Conservation (phyloP, 2,329 filamentous ascomycete genomes). For the Shiraia sp. region DNA sequence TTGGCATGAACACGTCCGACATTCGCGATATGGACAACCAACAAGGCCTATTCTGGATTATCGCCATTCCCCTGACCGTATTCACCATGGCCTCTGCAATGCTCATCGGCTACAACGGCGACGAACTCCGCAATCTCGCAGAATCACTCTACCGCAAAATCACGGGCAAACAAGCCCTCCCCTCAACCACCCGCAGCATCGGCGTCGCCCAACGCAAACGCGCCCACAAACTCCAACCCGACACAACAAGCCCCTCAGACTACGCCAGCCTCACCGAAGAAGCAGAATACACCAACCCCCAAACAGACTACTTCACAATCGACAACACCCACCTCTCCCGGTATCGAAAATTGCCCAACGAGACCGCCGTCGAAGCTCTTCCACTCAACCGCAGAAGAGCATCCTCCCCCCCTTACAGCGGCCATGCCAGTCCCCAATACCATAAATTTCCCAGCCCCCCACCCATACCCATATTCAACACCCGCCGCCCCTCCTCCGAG, state of each 20-base stretch:
- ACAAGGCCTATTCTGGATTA: conserved; percentile 47
- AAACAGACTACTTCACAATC: conserved; percentile 5
- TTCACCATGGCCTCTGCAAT: conserved; percentile 27
- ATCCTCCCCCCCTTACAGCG: too few relatives aligned
- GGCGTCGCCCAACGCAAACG: conserved; percentile 31
- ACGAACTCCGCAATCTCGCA: conserved; percentile 22
- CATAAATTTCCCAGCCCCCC: too few relatives aligned
- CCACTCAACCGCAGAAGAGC: too few relatives aligned
- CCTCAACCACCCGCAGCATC: conserved; percentile 19
- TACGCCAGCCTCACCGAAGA: conserved; percentile 21
- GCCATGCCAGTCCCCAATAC: too few relatives aligned
- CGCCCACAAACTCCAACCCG: conserved; percentile 5
- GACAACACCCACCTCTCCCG: background rate
- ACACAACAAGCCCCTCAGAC: conserved; percentile 15
- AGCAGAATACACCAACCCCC: conserved; percentile 26
- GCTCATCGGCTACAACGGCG: conserved; percentile 36
- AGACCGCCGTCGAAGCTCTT: too few relatives aligned
- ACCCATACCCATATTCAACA: too few relatives aligned
- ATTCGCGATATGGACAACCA: conserved; percentile 46
- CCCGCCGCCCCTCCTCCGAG: too few relatives aligned
- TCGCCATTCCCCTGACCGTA: conserved; percentile 33
- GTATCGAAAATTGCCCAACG: background rate
- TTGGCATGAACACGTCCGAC: conserved; percentile 49
- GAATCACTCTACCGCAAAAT: conserved; percentile 14
- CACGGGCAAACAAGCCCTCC: conserved; percentile 23